phyloP scores from a whole-genome alignment of 148 eudicot genomes.

The Camellia sinensis region DNA sequence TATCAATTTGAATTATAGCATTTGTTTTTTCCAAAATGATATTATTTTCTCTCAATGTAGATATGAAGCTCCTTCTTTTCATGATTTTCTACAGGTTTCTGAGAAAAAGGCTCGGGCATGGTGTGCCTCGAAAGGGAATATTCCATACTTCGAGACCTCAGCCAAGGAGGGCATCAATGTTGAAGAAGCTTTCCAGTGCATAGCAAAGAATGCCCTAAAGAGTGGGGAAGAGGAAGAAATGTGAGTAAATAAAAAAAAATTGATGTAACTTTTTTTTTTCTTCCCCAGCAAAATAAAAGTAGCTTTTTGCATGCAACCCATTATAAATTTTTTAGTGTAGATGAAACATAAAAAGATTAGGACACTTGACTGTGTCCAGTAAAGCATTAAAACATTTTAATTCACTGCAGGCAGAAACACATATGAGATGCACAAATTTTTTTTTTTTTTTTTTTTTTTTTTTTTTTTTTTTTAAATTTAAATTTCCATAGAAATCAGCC shows the following conservation, averaged over 20 bases:
- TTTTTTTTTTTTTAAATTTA: background rate
- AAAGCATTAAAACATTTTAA: background rate
- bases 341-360: background rate
- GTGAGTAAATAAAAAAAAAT: slow-evolving; percentile 43
- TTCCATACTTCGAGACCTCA: slow-evolving; percentile 95
- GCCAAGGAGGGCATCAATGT: slow-evolving; percentile 91
- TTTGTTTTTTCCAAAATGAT: slow-evolving; percentile 3
- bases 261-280: too few species aligned
- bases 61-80: slow-evolving; percentile 1
- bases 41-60: background rate
- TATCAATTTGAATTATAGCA: background rate
- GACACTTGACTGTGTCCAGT: background rate
- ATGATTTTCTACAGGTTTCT: slow-evolving; percentile 53
- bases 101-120: slow-evolving; percentile 96
- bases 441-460: background rate
- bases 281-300: too few species aligned
- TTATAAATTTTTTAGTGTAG: background rate
- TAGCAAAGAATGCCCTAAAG: slow-evolving; percentile 80
- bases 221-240: slow-evolving; percentile 95
- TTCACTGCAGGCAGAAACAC: background rate
- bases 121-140: slow-evolving; percentile 95
- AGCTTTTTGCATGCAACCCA: too few species aligned
- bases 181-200: slow-evolving; percentile 93
- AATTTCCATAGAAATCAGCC: background rate
- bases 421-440: background rate